A percentile compares a stretch with the other conserved stretches of the same genome.
phyloP scores from a whole-genome alignment of 306 rosid genomes.

The Oemleria cerasiformis region DNA sequence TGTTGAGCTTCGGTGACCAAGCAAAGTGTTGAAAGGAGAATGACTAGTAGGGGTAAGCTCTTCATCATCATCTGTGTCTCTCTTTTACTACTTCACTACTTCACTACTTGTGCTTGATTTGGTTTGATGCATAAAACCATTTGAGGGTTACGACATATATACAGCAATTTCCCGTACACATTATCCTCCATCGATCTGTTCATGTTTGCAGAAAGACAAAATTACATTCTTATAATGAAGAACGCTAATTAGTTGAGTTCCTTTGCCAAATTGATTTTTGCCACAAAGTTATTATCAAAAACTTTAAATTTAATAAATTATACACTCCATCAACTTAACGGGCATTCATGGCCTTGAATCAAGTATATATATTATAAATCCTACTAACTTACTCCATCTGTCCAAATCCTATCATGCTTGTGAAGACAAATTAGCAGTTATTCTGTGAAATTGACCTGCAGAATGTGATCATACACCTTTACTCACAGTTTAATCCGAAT shows the following conservation, averaged over 20 bases:
- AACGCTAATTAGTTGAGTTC: no score
- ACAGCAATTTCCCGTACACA: not conserved
- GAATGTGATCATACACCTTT: no score
- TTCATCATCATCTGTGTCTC: conserved; percentile 7
- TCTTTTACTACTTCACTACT: not conserved
- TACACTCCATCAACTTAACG: not conserved
- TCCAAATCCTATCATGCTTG: not conserved
- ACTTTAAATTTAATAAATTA: not conserved
- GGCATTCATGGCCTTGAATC: not conserved
- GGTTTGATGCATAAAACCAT: not conserved
- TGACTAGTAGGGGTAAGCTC: not conserved
- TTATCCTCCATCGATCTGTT: no score
- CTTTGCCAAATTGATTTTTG: no score
- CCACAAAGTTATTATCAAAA: no score
- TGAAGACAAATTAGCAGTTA: no score
- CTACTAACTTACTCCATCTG: not conserved
- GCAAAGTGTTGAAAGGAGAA: not conserved
- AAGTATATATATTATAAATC: not conserved
- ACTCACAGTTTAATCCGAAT: no score
- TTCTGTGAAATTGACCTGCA: no score
- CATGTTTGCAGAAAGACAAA: conserved; percentile 1
- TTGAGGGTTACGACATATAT: not conserved
- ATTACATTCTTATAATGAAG: not conserved
- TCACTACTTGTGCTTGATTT: not conserved
- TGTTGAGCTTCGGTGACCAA: conserved; percentile 7